Evolutionary conservation across 2,329 filamentous ascomycete genomes (phyloP), one percentile per base, ranked within the genome.

Genomic region (Fusarium tricinctum): DNA sequence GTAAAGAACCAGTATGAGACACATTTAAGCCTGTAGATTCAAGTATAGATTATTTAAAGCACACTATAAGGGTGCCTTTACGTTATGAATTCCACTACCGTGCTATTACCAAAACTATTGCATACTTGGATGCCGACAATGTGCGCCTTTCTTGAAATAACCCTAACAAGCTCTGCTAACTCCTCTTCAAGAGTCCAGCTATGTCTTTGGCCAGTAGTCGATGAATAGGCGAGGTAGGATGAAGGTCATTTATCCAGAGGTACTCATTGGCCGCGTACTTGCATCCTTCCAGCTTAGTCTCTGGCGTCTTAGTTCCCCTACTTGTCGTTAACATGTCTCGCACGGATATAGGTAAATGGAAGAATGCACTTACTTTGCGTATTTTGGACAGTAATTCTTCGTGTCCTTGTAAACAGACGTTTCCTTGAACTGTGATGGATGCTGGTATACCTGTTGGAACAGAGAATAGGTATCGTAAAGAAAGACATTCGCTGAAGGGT

Each of bases 201-300:
- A 43, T 9, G 2, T 42, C 26, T 19, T 43, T 52, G 13, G 38
- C 49, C 38, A 52, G 8, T 2, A 52, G 26, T 20, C 30, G 42
- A 10, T 52, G 49, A 10, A 43, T 14, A 14, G 49, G 49, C 5
- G 14, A 32, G 2, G 49, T 52, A 6, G 49, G 49, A 13, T 52
- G 49, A 8, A 52, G 19, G n/a, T 43, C 22, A 1, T 52, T 52
- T 7, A 32, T 19, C 49, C 49, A 52, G 3, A 52, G 7, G 19
- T 52, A 52, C 12, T 52, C 23, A 9, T 52, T 13, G 32, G 38
- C 49, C 8, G 49, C 49, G 20, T 52, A 52, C 38, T 52, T 43
- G 15, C 49, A 52, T 17, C 17, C 10, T 14, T 17, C 28, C 15
- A 22, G 10, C 23, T 52, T 52, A 8, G 49, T 13, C 15, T 43